Percentiles rank a stretch among this genome's conserved stretches.
Evolutionary conservation across 2,329 filamentous ascomycete species (phyloP).

Genomic region (Aspergillus terreus): DNA sequence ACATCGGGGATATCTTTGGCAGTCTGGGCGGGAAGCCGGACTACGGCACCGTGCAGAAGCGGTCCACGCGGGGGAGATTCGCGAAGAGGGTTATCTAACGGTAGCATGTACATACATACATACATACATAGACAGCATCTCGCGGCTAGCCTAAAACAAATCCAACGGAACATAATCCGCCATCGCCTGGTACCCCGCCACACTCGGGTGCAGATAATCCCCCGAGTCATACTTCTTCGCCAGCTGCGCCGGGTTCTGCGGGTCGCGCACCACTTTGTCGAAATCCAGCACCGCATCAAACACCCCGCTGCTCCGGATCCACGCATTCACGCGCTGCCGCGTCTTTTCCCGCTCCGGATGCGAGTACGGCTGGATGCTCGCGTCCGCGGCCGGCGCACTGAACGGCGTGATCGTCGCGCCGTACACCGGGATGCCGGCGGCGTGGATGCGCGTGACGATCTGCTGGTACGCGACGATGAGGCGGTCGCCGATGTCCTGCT

Average conservation of each 20-base stretch:
- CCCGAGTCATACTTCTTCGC: constrained; percentile 54
- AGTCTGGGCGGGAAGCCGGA: constrained; percentile 63
- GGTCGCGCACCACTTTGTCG: constrained; percentile 54
- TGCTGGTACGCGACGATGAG: constrained; percentile 58
- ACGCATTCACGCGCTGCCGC: constrained; percentile 57
- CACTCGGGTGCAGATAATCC: constrained; percentile 63
- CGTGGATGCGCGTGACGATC: constrained; percentile 54
- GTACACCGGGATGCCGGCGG: constrained; percentile 55
- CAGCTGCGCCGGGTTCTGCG: constrained; percentile 47
- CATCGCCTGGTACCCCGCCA: constrained; percentile 56
- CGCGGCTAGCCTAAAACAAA: not conserved
- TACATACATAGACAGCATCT: not conserved
- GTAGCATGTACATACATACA: not conserved
- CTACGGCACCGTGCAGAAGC: constrained; percentile 47
- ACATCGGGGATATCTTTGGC: constrained; percentile 69
- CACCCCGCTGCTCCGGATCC: constrained; percentile 53
- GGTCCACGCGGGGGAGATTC: not conserved
- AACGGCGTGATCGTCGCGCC: constrained; percentile 67
- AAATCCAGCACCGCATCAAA: constrained; percentile 65
- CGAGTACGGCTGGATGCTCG: constrained; percentile 50
- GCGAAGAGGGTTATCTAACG: not conserved
- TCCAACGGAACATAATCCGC: constrained; percentile 57
- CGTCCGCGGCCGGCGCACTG: constrained; percentile 32
- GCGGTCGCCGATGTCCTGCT: constrained; percentile 46
- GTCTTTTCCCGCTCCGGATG: constrained; percentile 54